These are phyloP conservation scores for Geosmithia flava DNA, from an alignment of 2,329 filamentous ascomycete genomes.

Conservation along the genomic window DNA sequence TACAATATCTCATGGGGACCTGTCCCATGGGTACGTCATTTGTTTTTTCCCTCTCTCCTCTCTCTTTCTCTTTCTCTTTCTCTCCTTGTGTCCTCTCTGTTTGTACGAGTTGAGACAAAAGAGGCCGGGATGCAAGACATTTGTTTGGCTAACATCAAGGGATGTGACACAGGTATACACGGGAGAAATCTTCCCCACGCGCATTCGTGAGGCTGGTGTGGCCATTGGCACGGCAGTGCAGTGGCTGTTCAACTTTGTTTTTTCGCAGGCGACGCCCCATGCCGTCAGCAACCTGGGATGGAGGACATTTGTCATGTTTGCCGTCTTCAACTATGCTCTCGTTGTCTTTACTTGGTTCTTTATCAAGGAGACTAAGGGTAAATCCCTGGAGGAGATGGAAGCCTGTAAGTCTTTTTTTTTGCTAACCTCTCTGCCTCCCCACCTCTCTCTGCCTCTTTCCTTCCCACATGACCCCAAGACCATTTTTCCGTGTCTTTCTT, in stretches of 20 bases:
- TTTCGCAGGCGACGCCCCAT: conserved; percentile 33
- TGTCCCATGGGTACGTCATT: conserved; percentile 28
- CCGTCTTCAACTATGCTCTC: conserved; percentile 31
- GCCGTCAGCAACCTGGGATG: conserved; percentile 31
- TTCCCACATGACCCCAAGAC: not conserved
- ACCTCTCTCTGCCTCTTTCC: too few relatives aligned
- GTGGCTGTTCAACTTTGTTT: conserved; percentile 39
- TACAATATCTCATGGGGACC: conserved; percentile 39
- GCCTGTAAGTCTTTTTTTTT: conserved; percentile 9
- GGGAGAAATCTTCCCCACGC: conserved; percentile 34
- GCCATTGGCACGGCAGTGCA: conserved; percentile 35
- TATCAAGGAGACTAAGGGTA: conserved; percentile 28
- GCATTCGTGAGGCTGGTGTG: conserved; percentile 35
- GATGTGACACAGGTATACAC: conserved; percentile 25
- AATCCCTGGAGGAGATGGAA: conserved; percentile 29
- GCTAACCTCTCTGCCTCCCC: too few relatives aligned
- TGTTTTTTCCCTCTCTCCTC: not conserved
- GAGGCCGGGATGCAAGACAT: not conserved
- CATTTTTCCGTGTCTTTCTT: not conserved
- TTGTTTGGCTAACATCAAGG: not conserved
- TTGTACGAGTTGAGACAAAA: not conserved
- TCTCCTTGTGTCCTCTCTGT: not conserved
- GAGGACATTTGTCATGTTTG: conserved; percentile 37
- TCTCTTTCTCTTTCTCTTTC: not conserved
- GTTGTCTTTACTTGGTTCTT: conserved; percentile 29